Evolutionary conservation across 2,329 filamentous ascomycete genomes (phyloP).

Genomic region (Fusarium sororula): DNA sequence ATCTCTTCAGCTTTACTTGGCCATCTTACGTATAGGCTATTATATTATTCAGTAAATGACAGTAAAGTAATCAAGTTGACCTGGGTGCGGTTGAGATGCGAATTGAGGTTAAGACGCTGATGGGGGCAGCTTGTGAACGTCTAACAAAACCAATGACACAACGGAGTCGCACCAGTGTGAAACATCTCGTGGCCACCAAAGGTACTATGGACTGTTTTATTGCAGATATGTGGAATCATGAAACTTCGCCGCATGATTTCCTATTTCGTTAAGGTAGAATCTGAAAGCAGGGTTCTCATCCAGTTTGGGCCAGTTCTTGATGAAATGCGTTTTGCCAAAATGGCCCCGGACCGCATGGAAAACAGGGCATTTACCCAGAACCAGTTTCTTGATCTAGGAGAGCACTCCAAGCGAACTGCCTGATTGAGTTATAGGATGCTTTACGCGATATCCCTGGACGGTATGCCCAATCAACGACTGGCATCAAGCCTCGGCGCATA

Average conservation of each 20-base stretch:
- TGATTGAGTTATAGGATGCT: not conserved
- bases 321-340: not conserved
- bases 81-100: accelerated
- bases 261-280: not conserved
- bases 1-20: too few relatives aligned
- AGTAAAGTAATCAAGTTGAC: not conserved
- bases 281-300: not conserved
- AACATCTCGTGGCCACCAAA: accelerated
- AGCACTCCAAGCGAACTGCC: not conserved
- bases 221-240: accelerated
- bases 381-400: not conserved
- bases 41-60: not conserved
- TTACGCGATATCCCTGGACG: not conserved
- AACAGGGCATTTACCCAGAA: not conserved
- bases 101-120: too few relatives aligned
- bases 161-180: too few relatives aligned
- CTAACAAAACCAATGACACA: accelerated
- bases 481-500: not conserved
- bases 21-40: not conserved
- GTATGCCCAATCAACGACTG: not conserved
- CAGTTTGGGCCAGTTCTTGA: not conserved
- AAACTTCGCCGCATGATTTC: not conserved
- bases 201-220: accelerated
- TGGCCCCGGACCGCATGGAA: not conserved
- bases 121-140: accelerated